Evolutionary conservation across 2,329 filamentous ascomycete genomes (phyloP).

Genomic region (Dendryphion nanum): DNA sequence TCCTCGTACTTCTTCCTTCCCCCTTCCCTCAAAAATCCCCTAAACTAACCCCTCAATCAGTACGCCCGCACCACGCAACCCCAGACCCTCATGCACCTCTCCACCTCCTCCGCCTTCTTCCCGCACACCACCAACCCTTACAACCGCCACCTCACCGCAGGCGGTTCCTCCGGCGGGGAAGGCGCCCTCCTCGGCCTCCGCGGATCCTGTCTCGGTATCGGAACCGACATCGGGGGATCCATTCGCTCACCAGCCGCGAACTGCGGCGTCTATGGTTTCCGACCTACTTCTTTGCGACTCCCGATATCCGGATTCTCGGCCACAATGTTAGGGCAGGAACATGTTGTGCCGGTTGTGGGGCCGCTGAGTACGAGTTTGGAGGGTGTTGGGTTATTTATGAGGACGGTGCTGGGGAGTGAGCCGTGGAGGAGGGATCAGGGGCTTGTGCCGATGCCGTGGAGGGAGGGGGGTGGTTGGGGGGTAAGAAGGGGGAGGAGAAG

Average conservation of each 20-base stretch:
- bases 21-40: too few species aligned
- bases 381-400: slow-evolving; percentile 53
- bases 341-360: slow-evolving; percentile 50
- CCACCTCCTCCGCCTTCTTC: slow-evolving; percentile 51
- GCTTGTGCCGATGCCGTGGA: slow-evolving; percentile 58
- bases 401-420: slow-evolving; percentile 46
- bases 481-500: too few species aligned
- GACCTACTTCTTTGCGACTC: slow-evolving; percentile 45
- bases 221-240: slow-evolving; percentile 54
- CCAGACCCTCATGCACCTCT: slow-evolving; percentile 55
- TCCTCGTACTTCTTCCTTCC: too few species aligned
- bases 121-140: slow-evolving; percentile 55
- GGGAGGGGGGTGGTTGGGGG: too few species aligned
- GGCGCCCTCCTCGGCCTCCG: slow-evolving; percentile 53
- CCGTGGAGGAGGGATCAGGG: slow-evolving; percentile 58
- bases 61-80: slow-evolving; percentile 56
- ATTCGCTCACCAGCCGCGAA: slow-evolving; percentile 58
- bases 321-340: slow-evolving; percentile 43
- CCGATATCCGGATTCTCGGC: slow-evolving; percentile 37
- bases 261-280: slow-evolving; percentile 55
- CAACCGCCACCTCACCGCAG: slow-evolving; percentile 51
- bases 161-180: slow-evolving; percentile 58
- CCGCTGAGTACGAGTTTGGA: slow-evolving; percentile 53
- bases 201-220: slow-evolving; percentile 55
- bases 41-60: too few species aligned